phyloP scores from a whole-genome alignment of 768 basidiomycete genomes.

The Phylloporus arenicola region DNA sequence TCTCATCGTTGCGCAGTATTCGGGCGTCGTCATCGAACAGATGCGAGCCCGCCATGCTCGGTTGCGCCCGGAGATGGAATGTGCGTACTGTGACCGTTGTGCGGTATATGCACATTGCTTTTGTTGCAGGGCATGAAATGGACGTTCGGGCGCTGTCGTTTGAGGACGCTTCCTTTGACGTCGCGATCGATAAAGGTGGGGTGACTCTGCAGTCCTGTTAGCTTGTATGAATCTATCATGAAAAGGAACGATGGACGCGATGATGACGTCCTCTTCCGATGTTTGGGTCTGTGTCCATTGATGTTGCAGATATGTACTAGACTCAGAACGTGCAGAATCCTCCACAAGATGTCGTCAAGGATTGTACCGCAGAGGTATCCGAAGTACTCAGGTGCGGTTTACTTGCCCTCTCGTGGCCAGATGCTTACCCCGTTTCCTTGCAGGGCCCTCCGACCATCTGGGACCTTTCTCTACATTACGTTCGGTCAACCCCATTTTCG shows the following conservation, averaged over 20 bases:
- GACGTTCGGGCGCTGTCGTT: slow-evolving; percentile 70
- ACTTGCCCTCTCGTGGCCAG: neutral
- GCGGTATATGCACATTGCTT: neutral
- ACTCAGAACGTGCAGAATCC: slow-evolving; percentile 50
- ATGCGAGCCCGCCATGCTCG: slow-evolving; percentile 55
- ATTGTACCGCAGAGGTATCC: slow-evolving; percentile 72
- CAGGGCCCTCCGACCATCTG: slow-evolving; percentile 60
- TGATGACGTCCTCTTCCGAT: slow-evolving; percentile 79
- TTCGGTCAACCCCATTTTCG: slow-evolving; percentile 91
- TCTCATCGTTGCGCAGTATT: slow-evolving; percentile 49
- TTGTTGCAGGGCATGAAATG: slow-evolving; percentile 69
- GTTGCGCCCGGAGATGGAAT: slow-evolving; percentile 63
- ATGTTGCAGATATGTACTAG: neutral
- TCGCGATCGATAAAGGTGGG: slow-evolving; percentile 79
- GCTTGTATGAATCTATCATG: neutral
- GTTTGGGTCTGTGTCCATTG: slow-evolving; percentile 56
- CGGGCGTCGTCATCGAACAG: slow-evolving; percentile 64
- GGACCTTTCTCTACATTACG: slow-evolving; percentile 73
- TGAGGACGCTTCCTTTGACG: slow-evolving; percentile 55
- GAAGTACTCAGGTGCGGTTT: slow-evolving; percentile 58
- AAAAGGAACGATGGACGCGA: slow-evolving; percentile 79
- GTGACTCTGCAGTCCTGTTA: neutral
- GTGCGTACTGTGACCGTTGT: slow-evolving; percentile 32
- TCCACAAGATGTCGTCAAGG: slow-evolving; percentile 58
- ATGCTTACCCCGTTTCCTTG: neutral